Evolutionary conservation across 1,284 basidiomycete species (phyloP), one percentile per base, ranked within the genome.

Genomic region (Moesziomyces antarcticus): DNA sequence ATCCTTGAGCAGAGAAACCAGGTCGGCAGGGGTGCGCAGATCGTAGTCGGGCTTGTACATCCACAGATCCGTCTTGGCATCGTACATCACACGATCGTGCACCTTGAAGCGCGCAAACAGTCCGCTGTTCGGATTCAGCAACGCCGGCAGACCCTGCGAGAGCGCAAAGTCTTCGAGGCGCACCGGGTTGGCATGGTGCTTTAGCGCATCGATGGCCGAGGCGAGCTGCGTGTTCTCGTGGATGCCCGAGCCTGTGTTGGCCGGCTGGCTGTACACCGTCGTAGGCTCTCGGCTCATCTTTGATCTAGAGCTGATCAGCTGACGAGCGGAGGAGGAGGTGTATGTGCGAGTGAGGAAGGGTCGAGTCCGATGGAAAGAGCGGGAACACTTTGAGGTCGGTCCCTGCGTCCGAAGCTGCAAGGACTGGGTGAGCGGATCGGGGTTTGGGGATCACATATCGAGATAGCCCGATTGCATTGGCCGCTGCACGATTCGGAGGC

Each of bases 141-240:
- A 78, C 3, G 79, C 74, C 43, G 91, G 90, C 3, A 91, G 90
- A 72, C 88, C 89, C 5, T 92, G 91, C 27, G 91, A 86, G 50
- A 93, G 90, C 1, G 92, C 91, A 57, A 94, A 87, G 80, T 94
- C 93, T 84, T 93, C 90, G 43, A 94, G 85, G 4, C 92, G 90
- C 87, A 92, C 92, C 10, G 93, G 93, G 68, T 91, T 91, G 45
- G 88, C 90, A 22, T 90, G 61, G 48, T 79, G 76, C 56, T 93
- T 94, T 63, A 96, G 88, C 81, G 91, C 89, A 78, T 90, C 90
- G 35, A 96, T 89, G 11, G 91, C 91, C 78, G 92, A 93, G 3
- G 93, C 89, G 40, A 96, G 87, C 84, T 94, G 92, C 0, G 93
- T 95, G 80, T 92, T 92, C 67, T 92, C 88, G 85, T 95, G 92